Percentiles rank a stretch among this genome's conserved stretches.
Evolutionary conservation across 805 yeast species (phyloP).

Genomic region (Yamadazyma ubonensis): DNA sequence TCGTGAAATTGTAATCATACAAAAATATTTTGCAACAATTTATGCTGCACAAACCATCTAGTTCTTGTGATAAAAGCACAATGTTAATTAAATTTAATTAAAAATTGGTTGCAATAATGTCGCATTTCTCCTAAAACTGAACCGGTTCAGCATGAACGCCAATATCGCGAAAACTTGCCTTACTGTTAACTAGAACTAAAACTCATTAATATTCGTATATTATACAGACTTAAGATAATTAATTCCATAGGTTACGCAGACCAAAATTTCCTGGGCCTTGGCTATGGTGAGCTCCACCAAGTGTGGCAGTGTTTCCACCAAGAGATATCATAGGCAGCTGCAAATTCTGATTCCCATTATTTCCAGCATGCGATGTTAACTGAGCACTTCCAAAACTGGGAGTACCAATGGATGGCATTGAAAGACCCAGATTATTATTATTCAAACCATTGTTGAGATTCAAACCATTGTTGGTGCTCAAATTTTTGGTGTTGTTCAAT

Average conservation of each 20-base stretch:
- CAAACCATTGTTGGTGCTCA: no score
- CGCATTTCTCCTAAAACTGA: no score
- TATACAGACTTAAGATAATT: background rate
- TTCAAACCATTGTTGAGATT: no score
- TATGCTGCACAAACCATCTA: no score
- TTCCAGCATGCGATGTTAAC: background rate
- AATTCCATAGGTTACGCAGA: slow-evolving; percentile 6
- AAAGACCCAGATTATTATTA: no score
- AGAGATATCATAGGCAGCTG: slow-evolving; percentile 3
- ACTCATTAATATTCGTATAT: slow-evolving; percentile 1
- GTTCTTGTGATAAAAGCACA: no score
- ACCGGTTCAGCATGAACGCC: no score
- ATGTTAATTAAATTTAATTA: no score
- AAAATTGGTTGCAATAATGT: no score
- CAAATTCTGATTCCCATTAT: slow-evolving; percentile 1
- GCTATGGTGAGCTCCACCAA: slow-evolving; percentile 2
- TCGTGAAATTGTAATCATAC: no score
- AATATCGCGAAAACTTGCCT: background rate
- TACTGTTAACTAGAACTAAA: no score
- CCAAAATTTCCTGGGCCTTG: background rate
- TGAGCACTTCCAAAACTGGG: background rate
- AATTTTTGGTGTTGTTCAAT: background rate
- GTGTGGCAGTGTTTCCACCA: background rate
- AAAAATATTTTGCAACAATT: no score
- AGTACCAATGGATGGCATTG: background rate